These are phyloP conservation scores for Hibiscus syriacus DNA, from an alignment of 345 rosid genomes.

Conservation along the genomic window DNA sequence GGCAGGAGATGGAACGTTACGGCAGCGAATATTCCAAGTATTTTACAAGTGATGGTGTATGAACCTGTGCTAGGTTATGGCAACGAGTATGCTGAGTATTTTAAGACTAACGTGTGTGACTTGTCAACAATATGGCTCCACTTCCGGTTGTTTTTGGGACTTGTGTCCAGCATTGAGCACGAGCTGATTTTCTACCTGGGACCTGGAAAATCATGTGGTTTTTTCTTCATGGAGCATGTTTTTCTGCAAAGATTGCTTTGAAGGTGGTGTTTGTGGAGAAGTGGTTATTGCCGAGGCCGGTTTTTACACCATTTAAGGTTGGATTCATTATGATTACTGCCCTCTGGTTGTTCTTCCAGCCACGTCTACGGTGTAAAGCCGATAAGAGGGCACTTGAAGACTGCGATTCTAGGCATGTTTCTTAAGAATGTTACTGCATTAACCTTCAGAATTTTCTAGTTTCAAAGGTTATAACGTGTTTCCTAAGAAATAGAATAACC, in stretches of 20 bases:
- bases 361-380: constrained; percentile 9
- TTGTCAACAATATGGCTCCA: too few species aligned
- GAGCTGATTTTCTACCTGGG: constrained; percentile 53
- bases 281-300: constrained; percentile 15
- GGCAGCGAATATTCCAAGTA: constrained; percentile 39
- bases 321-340: constrained; percentile 31
- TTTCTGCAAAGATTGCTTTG: constrained; percentile 20
- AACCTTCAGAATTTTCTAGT: too few species aligned
- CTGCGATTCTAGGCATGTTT: constrained; percentile 25
- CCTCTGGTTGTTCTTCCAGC: constrained; percentile 38
- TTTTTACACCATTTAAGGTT: constrained; percentile 28
- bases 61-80: too few species aligned
- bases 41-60: constrained; percentile 43
- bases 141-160: constrained; percentile 30
- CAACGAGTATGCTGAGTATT: not conserved
- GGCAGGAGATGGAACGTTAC: constrained; percentile 63
- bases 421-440: not conserved
- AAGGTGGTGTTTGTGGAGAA: constrained; percentile 7
- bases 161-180: constrained; percentile 52
- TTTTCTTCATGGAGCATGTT: constrained; percentile 49
- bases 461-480: too few species aligned
- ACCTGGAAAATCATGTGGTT: constrained; percentile 42
- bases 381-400: constrained; percentile 35
- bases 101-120: constrained; percentile 12
- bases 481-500: too few species aligned